These are phyloP conservation scores for Claviceps spartinae DNA, from an alignment of 2,329 filamentous ascomycete species.

Conservation along the genomic window DNA sequence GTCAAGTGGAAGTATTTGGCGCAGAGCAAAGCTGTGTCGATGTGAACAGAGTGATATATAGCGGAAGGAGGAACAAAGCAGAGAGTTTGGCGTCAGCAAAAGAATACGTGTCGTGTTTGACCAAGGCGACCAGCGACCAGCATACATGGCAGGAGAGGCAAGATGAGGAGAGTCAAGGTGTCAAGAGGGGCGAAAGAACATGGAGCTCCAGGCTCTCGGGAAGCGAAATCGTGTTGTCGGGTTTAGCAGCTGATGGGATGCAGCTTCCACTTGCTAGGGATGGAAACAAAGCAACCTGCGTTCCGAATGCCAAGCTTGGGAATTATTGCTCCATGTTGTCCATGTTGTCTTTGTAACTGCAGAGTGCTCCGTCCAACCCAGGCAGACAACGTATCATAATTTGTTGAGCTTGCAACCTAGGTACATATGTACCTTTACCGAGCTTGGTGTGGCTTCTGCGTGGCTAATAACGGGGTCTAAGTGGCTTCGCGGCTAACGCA, in stretches of 20 bases:
- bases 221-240: neutral
- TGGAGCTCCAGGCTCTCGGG: neutral
- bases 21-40: neutral
- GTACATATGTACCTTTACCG: too few species aligned
- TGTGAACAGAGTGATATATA: neutral
- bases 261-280: neutral
- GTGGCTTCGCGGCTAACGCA: too few species aligned
- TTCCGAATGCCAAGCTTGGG: neutral
- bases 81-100: neutral
- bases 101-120: constrained; percentile 1
- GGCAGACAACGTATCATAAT: too few species aligned
- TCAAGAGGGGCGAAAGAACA: neutral
- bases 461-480: too few species aligned
- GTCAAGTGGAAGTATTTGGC: neutral
- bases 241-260: neutral
- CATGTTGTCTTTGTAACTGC: too few species aligned
- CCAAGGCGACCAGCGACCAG: constrained; percentile 2
- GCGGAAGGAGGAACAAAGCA: neutral
- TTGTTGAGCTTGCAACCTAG: too few species aligned
- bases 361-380: too few species aligned
- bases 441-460: too few species aligned
- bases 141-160: constrained; percentile 3
- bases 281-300: neutral
- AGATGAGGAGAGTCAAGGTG: neutral
- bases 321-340: too few species aligned